These are phyloP conservation scores for Erysimum pusillum DNA, from an alignment of 441 rosid species.

Conservation along the genomic window DNA sequence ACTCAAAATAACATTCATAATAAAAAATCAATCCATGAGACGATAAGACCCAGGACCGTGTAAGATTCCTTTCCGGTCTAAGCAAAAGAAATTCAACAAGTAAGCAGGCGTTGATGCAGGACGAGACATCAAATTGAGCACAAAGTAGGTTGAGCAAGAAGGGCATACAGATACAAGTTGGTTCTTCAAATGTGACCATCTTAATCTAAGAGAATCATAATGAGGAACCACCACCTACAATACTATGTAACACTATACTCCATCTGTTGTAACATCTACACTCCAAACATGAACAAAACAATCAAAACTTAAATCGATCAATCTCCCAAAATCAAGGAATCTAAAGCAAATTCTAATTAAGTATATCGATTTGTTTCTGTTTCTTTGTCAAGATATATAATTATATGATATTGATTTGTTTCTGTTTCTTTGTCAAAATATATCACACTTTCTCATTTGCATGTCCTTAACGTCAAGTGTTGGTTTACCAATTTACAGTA, in stretches of 20 bases:
- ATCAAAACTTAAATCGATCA: neutral
- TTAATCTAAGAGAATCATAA: slow-evolving; percentile 51
- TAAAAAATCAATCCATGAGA: neutral
- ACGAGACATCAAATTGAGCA: slow-evolving; percentile 50
- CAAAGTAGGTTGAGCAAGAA: slow-evolving; percentile 57
- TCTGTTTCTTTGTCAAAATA: too few species aligned
- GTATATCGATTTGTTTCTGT: too few species aligned
- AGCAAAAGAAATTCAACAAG: slow-evolving; percentile 76
- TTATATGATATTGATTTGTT: too few species aligned
- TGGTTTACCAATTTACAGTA: too few species aligned
- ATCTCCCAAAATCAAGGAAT: neutral
- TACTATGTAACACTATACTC: slow-evolving; percentile 83
- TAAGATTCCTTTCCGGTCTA: slow-evolving; percentile 68
- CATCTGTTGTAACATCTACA: slow-evolving; percentile 89
- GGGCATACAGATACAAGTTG: slow-evolving; percentile 74
- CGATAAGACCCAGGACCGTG: slow-evolving; percentile 57
- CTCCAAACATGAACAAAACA: neutral
- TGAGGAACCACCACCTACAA: slow-evolving; percentile 78
- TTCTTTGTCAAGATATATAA: too few species aligned
- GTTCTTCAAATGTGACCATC: slow-evolving; percentile 78
- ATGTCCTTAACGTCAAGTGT: too few species aligned
- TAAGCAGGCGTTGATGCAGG: slow-evolving; percentile 59
- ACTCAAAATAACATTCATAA: slow-evolving; percentile 9
- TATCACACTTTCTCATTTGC: too few species aligned
- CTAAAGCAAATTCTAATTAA: neutral